A percentile compares a stretch with the other conserved stretches of the same genome.
These are phyloP conservation scores for Plantago rigida DNA, from an alignment of 305 asterid genomes.

Conservation along the genomic window DNA sequence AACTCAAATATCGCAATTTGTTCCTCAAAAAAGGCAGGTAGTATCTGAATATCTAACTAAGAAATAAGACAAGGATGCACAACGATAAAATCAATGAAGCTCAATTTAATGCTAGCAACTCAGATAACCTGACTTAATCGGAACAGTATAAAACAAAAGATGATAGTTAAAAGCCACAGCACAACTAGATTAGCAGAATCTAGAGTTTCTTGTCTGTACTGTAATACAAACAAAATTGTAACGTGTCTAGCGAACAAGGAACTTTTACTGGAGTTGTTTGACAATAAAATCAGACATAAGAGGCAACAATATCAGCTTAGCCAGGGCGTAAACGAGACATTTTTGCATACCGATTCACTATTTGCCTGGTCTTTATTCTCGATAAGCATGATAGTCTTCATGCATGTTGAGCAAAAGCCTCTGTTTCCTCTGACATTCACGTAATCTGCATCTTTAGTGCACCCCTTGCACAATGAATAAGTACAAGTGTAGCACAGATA, in stretches of 20 bases:
- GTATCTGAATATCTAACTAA: too few species aligned
- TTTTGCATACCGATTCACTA: constrained; percentile 52
- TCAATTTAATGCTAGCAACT: too few species aligned
- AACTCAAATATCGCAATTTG: background rate
- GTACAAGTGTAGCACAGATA: constrained; percentile 90
- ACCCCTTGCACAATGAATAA: constrained; percentile 84
- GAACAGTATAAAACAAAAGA: too few species aligned
- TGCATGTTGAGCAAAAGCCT: constrained; percentile 87
- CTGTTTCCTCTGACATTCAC: constrained; percentile 62
- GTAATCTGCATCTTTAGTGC: constrained; percentile 60
- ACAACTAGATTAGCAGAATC: constrained; percentile 3
- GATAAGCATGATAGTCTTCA: constrained; percentile 74
- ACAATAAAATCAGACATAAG: constrained; percentile 1
- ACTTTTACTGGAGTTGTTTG: too few species aligned
- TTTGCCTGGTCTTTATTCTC: constrained; percentile 70
- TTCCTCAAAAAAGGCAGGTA: constrained; percentile 11
- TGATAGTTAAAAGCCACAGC: too few species aligned
- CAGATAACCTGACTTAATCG: too few species aligned
- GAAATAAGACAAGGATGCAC: too few species aligned
- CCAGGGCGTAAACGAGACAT: constrained; percentile 5
- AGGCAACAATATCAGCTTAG: background rate
- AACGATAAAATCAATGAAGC: too few species aligned
- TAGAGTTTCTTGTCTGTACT: background rate
- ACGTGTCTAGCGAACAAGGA: background rate
- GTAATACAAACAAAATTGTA: too few species aligned